These are phyloP conservation scores for Scheffersomyces ergatensis DNA, from an alignment of 805 yeast genomes.

Conservation along the genomic window DNA sequence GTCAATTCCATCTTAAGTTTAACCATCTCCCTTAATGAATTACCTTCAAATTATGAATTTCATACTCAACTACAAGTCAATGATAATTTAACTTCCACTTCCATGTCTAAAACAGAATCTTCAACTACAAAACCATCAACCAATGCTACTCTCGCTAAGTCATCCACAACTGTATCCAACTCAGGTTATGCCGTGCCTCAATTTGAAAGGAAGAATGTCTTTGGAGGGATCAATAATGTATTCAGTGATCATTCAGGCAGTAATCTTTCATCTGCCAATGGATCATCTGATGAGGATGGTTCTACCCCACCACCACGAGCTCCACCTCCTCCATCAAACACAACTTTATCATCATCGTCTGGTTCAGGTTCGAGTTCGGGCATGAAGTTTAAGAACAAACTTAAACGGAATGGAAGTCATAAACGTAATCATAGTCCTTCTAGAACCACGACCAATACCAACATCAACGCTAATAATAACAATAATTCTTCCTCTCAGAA, in stretches of 20 bases:
- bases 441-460: background rate
- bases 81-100: constrained; percentile 16
- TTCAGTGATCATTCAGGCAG: constrained; percentile 5
- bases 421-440: background rate
- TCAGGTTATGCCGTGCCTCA: constrained; percentile 44
- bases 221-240: constrained; percentile 50
- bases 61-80: constrained; percentile 39
- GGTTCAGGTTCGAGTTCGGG: background rate
- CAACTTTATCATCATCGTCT: background rate
- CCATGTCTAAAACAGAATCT: background rate
- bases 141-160: background rate
- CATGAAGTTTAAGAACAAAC: background rate
- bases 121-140: constrained; percentile 3
- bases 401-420: background rate
- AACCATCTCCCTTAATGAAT: constrained; percentile 50
- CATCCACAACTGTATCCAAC: constrained; percentile 4
- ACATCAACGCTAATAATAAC: background rate
- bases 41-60: constrained; percentile 36
- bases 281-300: background rate
- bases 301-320: background rate
- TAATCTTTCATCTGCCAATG: background rate
- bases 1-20: constrained; percentile 76
- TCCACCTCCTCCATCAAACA: background rate
- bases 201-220: constrained; percentile 41
- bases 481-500: background rate